A percentile compares a stretch with the other conserved stretches of the same genome.
phyloP scores from a whole-genome alignment of 176 grass and related monocot species.

The Areca catechu region DNA sequence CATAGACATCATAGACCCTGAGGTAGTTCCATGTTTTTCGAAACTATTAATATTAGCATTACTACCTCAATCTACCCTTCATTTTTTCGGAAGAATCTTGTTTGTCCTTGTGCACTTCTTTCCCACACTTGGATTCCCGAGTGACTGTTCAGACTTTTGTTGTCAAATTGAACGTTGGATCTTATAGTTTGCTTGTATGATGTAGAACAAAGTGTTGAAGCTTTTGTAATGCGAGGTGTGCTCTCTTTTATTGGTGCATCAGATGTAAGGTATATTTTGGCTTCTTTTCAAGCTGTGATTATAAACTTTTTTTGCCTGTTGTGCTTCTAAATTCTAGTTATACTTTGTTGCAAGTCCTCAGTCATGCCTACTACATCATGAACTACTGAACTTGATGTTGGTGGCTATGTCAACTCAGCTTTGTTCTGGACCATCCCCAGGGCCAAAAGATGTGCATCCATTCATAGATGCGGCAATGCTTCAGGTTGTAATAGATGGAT shows the following conservation, averaged over 20 bases:
- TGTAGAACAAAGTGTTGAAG: slow-evolving; percentile 58
- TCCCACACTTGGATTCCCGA: not conserved
- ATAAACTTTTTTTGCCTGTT: not conserved
- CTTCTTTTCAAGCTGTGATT: not conserved
- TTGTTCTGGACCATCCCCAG: slow-evolving; percentile 91
- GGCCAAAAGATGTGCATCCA: slow-evolving; percentile 87
- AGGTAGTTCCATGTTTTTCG: not conserved
- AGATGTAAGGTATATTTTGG: slow-evolving; percentile 84
- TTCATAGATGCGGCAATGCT: slow-evolving; percentile 90
- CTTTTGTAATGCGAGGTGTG: slow-evolving; percentile 72
- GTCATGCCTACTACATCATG: slow-evolving; percentile 83
- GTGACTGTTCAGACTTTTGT: not conserved
- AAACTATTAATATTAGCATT: too few species aligned
- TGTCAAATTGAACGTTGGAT: too few species aligned
- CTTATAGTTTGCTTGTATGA: slow-evolving; percentile 10
- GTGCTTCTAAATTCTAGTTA: slow-evolving; percentile 29
- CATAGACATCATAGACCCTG: too few species aligned
- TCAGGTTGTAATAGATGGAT: slow-evolving; percentile 47
- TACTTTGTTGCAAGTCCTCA: slow-evolving; percentile 53
- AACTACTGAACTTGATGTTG: slow-evolving; percentile 91
- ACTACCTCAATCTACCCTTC: too few species aligned
- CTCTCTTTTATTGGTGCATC: slow-evolving; percentile 65
- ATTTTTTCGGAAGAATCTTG: not conserved
- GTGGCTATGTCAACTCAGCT: slow-evolving; percentile 98
- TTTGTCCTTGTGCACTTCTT: not conserved